Evolutionary conservation across 306 rosid species (phyloP).

Genomic region (Gastrolobium bilobum): DNA sequence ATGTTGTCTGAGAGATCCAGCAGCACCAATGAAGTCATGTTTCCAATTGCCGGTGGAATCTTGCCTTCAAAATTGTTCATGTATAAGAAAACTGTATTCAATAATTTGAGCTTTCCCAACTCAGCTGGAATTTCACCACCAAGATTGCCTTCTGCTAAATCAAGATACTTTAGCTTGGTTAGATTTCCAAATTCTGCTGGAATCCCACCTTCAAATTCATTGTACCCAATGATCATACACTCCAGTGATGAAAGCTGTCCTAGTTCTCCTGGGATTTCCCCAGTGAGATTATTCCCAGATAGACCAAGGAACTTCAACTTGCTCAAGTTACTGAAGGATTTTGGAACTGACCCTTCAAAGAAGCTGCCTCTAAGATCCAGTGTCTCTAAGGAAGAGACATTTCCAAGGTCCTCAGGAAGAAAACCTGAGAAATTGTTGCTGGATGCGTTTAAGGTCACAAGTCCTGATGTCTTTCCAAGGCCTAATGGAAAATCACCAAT

Average conservation of each 20-base stretch:
- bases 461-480: slow-evolving; percentile 58
- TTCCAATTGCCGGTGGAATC: slow-evolving; percentile 69
- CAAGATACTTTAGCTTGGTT: slow-evolving; percentile 84
- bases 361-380: slow-evolving; percentile 92
- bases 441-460: slow-evolving; percentile 72
- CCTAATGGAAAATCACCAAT: slow-evolving; percentile 75
- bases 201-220: slow-evolving; percentile 80
- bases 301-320: slow-evolving; percentile 91
- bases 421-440: slow-evolving; percentile 85
- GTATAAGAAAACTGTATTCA: slow-evolving; percentile 79
- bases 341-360: slow-evolving; percentile 77
- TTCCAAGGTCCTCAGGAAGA: slow-evolving; percentile 83
- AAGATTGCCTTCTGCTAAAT: slow-evolving; percentile 84
- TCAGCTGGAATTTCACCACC: slow-evolving; percentile 84
- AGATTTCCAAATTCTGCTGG: slow-evolving; percentile 86
- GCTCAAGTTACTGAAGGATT: slow-evolving; percentile 60
- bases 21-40: slow-evolving; percentile 59
- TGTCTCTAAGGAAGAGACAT: slow-evolving; percentile 71
- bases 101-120: slow-evolving; percentile 68
- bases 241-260: slow-evolving; percentile 81
- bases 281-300: slow-evolving; percentile 90
- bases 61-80: slow-evolving; percentile 71
- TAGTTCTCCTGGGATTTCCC: slow-evolving; percentile 71
- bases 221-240: slow-evolving; percentile 80
- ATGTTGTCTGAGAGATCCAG: slow-evolving; percentile 87